phyloP scores from a whole-genome alignment of 2,329 filamentous ascomycete genomes.

The Elsinoe ampelina region DNA sequence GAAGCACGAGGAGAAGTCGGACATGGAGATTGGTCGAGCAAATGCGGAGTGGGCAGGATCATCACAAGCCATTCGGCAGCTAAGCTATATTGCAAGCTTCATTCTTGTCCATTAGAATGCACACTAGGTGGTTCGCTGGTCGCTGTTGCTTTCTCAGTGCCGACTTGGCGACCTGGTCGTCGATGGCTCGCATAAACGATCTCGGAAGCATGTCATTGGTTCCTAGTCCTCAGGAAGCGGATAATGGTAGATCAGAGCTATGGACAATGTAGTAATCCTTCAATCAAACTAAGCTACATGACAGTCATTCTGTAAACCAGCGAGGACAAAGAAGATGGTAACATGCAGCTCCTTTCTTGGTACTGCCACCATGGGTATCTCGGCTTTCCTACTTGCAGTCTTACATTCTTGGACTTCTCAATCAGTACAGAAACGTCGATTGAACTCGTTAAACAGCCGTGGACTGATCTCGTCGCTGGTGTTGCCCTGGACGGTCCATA shows the following conservation, averaged over 20 bases:
- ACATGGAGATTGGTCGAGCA: not conserved
- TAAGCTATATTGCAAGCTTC: conserved; percentile 9
- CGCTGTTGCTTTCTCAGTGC: not conserved
- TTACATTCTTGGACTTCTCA: not conserved
- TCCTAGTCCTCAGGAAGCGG: not conserved
- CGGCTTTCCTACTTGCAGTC: not conserved
- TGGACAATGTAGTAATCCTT: no score
- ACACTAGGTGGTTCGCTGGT: conserved; percentile 3
- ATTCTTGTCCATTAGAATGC: conserved; percentile 4
- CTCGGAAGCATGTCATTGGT: not conserved
- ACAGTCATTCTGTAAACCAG: not conserved
- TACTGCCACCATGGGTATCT: not conserved
- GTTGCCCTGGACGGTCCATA: conserved; percentile 80
- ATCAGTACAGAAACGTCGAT: conserved; percentile 53
- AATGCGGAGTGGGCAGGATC: not conserved
- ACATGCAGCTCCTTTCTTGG: no score
- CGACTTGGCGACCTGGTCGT: conserved; percentile 3
- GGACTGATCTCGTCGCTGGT: conserved; percentile 93
- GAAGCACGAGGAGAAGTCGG: not conserved
- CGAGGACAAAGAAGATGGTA: no score
- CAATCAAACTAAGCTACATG: not conserved
- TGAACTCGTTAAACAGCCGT: conserved; percentile 75
- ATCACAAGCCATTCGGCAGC: not conserved
- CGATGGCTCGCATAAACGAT: not conserved
- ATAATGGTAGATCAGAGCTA: no score